Conservation (phyloP, 805 yeast genomes). For the Debaryomyces hansenii region DNA sequence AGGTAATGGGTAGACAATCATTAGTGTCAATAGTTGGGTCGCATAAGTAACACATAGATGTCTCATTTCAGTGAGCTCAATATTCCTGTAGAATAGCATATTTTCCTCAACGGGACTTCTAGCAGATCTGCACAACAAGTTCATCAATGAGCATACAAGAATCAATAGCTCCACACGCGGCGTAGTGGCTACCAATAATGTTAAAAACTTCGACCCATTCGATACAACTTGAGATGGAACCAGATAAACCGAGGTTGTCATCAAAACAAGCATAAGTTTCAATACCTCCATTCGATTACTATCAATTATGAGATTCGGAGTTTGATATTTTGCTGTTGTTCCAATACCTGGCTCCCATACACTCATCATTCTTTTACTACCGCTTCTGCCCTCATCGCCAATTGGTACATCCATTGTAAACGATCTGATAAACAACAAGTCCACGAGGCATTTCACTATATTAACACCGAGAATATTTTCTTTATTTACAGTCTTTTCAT, state of each 20-base stretch:
- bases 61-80: conserved; percentile 41
- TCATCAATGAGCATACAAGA: conserved; percentile 68
- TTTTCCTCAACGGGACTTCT: conserved; percentile 38
- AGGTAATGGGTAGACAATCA: conserved; percentile 67
- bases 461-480: conserved; percentile 28
- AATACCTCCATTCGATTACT: conserved; percentile 68
- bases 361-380: neutral
- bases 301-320: conserved; percentile 43
- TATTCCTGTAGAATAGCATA: conserved; percentile 37
- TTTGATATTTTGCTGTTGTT: conserved; percentile 25
- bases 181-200: conserved; percentile 50
- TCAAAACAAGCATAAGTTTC: conserved; percentile 57
- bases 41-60: conserved; percentile 51
- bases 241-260: conserved; percentile 61
- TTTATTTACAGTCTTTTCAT: conserved; percentile 11
- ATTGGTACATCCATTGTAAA: conserved; percentile 46
- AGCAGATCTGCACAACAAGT: conserved; percentile 57
- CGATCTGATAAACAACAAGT: conserved; percentile 54
- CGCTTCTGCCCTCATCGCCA: neutral
- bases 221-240: conserved; percentile 41
- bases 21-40: conserved; percentile 59
- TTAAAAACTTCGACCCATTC: conserved; percentile 61
- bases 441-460: conserved; percentile 35
- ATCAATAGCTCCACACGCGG: conserved; percentile 51
- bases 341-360: conserved; percentile 88